Evolutionary conservation across 208 protist genomes (phyloP).

Genomic region (Plasmodiophora brassicae): DNA sequence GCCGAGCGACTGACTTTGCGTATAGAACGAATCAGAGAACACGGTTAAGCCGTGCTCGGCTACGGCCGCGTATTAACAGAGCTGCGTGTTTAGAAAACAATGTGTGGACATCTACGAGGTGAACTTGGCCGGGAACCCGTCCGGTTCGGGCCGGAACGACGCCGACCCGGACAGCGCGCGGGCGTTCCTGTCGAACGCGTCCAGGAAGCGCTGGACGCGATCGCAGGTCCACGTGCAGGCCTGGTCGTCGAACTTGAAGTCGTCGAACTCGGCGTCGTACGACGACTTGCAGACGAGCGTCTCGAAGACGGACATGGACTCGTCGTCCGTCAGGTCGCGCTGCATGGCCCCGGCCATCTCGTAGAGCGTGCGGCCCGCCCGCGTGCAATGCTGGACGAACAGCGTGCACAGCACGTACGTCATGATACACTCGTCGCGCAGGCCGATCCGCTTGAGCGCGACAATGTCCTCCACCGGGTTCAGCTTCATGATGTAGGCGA

Average conservation of each 20-base stretch:
- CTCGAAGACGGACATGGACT: not conserved
- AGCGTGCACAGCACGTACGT: constrained; percentile 1
- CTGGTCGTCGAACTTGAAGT: not conserved
- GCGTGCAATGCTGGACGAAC: not conserved
- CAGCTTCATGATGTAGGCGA: not conserved
- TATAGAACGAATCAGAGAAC: too few relatives aligned
- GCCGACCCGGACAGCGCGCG: too few relatives aligned
- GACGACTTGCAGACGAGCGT: not conserved
- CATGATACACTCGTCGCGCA: constrained; percentile 11
- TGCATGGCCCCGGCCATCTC: not conserved
- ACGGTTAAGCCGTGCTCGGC: too few relatives aligned
- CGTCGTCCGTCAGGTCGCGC: constrained; percentile 1
- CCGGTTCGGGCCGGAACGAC: too few relatives aligned
- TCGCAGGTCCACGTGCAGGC: not conserved
- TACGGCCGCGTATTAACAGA: too few relatives aligned
- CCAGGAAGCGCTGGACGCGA: constrained; percentile 7
- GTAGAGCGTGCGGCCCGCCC: not conserved
- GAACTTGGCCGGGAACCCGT: too few relatives aligned
- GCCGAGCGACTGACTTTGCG: too few relatives aligned
- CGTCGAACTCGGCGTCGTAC: not conserved
- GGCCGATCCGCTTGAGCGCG: constrained; percentile 6
- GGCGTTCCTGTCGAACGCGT: constrained; percentile 18
- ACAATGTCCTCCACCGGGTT: not conserved
- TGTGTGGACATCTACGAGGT: too few relatives aligned
- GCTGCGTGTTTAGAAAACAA: too few relatives aligned